Evolutionary conservation across 1,284 basidiomycete species (phyloP), one percentile per base, ranked within the genome.

Genomic region (Bjerkandera adusta): DNA sequence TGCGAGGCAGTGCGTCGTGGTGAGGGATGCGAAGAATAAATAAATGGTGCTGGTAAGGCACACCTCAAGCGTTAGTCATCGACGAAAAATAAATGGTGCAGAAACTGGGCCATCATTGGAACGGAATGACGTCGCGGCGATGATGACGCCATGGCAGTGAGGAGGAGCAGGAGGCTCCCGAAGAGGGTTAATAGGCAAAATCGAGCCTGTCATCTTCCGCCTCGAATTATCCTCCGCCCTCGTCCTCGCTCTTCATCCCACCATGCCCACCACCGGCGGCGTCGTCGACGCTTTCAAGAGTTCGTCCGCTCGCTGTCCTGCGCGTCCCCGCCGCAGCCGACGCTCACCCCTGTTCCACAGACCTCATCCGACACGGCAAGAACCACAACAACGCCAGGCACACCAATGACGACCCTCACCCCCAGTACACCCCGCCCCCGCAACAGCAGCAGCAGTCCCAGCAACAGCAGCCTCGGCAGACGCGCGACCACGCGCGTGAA

Each of bases 331-430:
- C 18, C 13, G n/a, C 20, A 5, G 25, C 7, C 12, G 21, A 24
- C 32, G 29, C 25, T 32, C 43, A 44, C 38, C 21, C 26, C 18
- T 40, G 35, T 48, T 22, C 36, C 33, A 45, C 56, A 91, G 91
- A 91, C 71, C 85, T 95, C 61, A 89, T 94, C 51, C 80, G 92
- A 57, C 87, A 92, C 68, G 87, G 87, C 62, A 89, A 87, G 68
- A 79, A 87, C 59, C 82, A 74, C 51, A 67, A 67, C 43, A 65
- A 67, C 25, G 60, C 62, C 24, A 57, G 53, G 47, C 62, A 66
- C 29, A 67, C 74, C 51, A 61, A 57, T 46, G 56, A 54, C 35
- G 47, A 57, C 26, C 35, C 52, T 12, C 49, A 55, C 13, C 45
- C 61, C 34, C 57, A 58, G 36, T 56, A 53, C 51, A 59, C 53